phyloP scores from a whole-genome alignment of 2,329 filamentous ascomycete species.

The Pyrenochaeta sp. region DNA sequence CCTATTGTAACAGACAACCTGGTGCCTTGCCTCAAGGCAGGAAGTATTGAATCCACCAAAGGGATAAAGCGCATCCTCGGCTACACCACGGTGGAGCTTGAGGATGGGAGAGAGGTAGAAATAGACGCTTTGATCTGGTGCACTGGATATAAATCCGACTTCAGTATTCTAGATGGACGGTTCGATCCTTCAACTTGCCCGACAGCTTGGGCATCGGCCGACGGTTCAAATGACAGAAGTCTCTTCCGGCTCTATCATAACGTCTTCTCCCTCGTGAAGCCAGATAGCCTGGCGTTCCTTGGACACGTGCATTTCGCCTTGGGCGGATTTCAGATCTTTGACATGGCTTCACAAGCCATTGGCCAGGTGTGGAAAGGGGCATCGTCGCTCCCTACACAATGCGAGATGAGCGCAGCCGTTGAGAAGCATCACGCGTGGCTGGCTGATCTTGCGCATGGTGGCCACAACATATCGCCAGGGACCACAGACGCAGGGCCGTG shows the following conservation, averaged over 20 bases:
- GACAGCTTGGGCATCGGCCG: constrained; percentile 19
- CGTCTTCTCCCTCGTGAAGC: constrained; percentile 55
- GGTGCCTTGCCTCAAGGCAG: constrained; percentile 22
- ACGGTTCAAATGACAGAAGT: constrained; percentile 35
- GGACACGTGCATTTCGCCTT: constrained; percentile 50
- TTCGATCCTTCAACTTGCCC: constrained; percentile 28
- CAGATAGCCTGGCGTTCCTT: constrained; percentile 55
- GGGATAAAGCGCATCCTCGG: constrained; percentile 21
- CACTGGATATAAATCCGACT: constrained; percentile 46
- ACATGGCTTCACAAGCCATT: constrained; percentile 57
- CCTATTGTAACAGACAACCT: constrained; percentile 30
- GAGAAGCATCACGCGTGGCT: constrained; percentile 30
- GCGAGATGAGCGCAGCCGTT: constrained; percentile 40
- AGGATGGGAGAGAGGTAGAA: constrained; percentile 38
- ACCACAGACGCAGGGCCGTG: constrained; percentile 36
- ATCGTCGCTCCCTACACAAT: constrained; percentile 46
- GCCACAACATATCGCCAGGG: constrained; percentile 39
- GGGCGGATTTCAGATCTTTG: constrained; percentile 41
- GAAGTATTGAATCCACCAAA: constrained; percentile 24
- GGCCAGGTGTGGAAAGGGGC: constrained; percentile 56
- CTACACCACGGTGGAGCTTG: constrained; percentile 32
- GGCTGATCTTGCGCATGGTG: constrained; percentile 43
- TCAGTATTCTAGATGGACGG: constrained; percentile 32
- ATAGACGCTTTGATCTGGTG: constrained; percentile 48
- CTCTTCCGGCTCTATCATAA: constrained; percentile 55